phyloP scores from a whole-genome alignment of 2,329 filamentous ascomycete genomes.

The Exutisphaerella laricina region DNA sequence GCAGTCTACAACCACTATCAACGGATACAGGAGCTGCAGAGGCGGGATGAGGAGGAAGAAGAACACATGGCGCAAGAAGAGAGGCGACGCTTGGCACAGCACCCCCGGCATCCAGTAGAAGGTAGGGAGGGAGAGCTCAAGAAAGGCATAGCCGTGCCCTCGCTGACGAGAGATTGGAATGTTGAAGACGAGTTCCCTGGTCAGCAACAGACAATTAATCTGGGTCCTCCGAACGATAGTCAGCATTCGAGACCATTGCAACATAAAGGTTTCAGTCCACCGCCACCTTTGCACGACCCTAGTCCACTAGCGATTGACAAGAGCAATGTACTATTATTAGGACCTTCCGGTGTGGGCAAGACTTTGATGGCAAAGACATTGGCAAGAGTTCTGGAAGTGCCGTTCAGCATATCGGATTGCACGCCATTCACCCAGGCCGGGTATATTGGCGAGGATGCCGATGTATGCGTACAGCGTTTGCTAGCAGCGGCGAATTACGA shows the following conservation, averaged over 20 bases:
- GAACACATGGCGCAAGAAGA: slow-evolving; percentile 66
- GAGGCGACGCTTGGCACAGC: slow-evolving; percentile 58
- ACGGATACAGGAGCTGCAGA: slow-evolving; percentile 67
- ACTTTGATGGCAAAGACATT: slow-evolving; percentile 92
- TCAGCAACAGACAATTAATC: slow-evolving; percentile 50
- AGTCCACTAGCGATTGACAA: slow-evolving; percentile 78
- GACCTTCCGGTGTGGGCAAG: slow-evolving; percentile 92
- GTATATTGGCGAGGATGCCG: slow-evolving; percentile 97
- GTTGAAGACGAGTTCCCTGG: slow-evolving; percentile 56
- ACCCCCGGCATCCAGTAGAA: slow-evolving; percentile 67
- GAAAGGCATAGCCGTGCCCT: slow-evolving; percentile 30
- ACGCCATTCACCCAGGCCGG: slow-evolving; percentile 94
- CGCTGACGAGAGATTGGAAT: slow-evolving; percentile 29
- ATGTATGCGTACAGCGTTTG: slow-evolving; percentile 85
- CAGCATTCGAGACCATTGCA: slow-evolving; percentile 16
- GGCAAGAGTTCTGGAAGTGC: slow-evolving; percentile 87
- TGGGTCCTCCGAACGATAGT: slow-evolving; percentile 10
- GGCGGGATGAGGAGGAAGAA: slow-evolving; percentile 73
- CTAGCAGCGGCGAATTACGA: slow-evolving; percentile 89
- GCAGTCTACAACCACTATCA: slow-evolving; percentile 98
- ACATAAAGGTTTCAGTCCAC: slow-evolving; percentile 20
- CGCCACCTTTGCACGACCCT: slow-evolving; percentile 47
- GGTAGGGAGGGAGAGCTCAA: slow-evolving; percentile 46
- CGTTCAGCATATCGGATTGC: slow-evolving; percentile 92
- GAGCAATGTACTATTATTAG: slow-evolving; percentile 85